Base-by-base conservation (phyloP, 495 filamentous ascomycete species). In the Penicillium coprophilum region DNA sequence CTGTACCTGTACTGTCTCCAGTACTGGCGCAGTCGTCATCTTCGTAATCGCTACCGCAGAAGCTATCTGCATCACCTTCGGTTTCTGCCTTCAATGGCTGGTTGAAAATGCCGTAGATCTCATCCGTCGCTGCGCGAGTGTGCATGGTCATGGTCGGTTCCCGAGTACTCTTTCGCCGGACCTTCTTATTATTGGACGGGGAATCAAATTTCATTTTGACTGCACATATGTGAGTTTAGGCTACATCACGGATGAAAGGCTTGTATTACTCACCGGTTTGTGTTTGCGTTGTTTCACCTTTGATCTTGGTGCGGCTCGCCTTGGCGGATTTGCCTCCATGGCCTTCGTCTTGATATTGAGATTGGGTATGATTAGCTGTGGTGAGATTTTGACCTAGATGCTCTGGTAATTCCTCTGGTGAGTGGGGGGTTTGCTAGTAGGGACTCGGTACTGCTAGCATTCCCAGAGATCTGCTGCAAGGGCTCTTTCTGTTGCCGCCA, bases 81-180 rank as follows among this genome's bases (percentile, higher is more conserved):
- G 70, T 70, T 61, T 81, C 69, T 34, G 77, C 76, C 61, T 89
- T 84, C 44, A 96, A 69, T 8, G 95, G 93, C 45, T 95, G 90
- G 63, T 94, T 97, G 74, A 98, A 97, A 39, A 98, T 86, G 57
- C 89, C 90, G 69, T 97, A 96, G 46, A 98, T 97, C 59, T 97
- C 95, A 64, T 97, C 92, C 46, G 91, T 96, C 1, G 94, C 94
- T 50, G 92, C 93, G 49, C 85, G 90, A 17, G 94, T 98, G 65
- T 97, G 90, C 59, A 98, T 82, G 1, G 94, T 98, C 92, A 98
- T 97, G 1, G 94, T 98, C 24, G 91, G 90, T 66, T 96, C 91
- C 2, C 81, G 71, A 12, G 82, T 80, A 68, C 87, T 89, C 74
- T 90, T 92, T 46, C 83, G 79, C 41, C 81, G 86, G 27, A 91